phyloP scores from a whole-genome alignment of 2,329 filamentous ascomycete genomes.

The Claviceps sorghi region DNA sequence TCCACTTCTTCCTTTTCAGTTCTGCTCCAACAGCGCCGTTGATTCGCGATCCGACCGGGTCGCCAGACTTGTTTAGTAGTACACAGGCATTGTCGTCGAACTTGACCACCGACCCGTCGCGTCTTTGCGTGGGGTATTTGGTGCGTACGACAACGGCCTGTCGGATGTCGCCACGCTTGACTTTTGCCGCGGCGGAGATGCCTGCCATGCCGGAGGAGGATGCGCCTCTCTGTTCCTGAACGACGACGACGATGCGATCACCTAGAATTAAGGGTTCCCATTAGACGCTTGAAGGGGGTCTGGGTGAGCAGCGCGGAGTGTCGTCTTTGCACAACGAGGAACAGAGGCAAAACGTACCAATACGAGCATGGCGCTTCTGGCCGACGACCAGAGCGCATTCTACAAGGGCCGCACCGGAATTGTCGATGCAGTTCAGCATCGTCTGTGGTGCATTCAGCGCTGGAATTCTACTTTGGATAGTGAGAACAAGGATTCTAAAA shows the following conservation, averaged over 20 bases:
- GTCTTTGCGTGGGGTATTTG: slow-evolving; percentile 69
- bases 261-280: slow-evolving; percentile 33
- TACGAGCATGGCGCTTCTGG: slow-evolving; percentile 75
- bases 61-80: slow-evolving; percentile 88
- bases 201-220: slow-evolving; percentile 58
- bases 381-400: slow-evolving; percentile 90
- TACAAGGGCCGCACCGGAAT: slow-evolving; percentile 92
- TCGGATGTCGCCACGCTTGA: slow-evolving; percentile 88
- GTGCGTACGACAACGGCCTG: slow-evolving; percentile 94
- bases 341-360: slow-evolving; percentile 48
- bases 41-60: slow-evolving; percentile 84
- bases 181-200: slow-evolving; percentile 68
- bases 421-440: slow-evolving; percentile 99
- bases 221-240: slow-evolving; percentile 85
- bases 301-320: not conserved
- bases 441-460: slow-evolving; percentile 39
- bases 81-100: slow-evolving; percentile 99
- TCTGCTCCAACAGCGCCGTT: slow-evolving; percentile 86
- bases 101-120: slow-evolving; percentile 76
- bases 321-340: not conserved
- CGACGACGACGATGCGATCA: slow-evolving; percentile 92
- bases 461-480: not conserved
- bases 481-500: not conserved
- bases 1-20: slow-evolving; percentile 87
- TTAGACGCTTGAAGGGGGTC: not conserved